Percentiles rank a stretch among this genome's conserved stretches.
Evolutionary conservation across 2,329 filamentous ascomycete genomes (phyloP).

Genomic region (Mycosphaerella sp.): DNA sequence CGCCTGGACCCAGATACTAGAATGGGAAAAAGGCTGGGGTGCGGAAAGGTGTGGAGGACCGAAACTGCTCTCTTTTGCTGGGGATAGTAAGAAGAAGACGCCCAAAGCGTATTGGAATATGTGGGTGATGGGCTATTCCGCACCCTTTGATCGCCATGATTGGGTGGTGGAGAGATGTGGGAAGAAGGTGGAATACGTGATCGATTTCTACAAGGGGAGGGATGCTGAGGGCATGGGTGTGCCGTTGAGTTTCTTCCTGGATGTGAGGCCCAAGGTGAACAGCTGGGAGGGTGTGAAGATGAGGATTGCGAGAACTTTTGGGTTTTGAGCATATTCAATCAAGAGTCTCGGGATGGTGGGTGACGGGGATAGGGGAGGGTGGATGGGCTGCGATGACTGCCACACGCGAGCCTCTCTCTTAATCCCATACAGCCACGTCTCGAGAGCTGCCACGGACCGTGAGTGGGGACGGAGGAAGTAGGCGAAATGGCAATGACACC

Average conservation of each 20-base stretch:
- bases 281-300: slow-evolving; percentile 55
- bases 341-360: too few species aligned
- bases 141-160: slow-evolving; percentile 92
- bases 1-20: slow-evolving; percentile 85
- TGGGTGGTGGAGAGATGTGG: slow-evolving; percentile 95
- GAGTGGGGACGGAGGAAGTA: too few species aligned
- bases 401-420: too few species aligned
- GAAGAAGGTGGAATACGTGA: slow-evolving; percentile 82
- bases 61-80: slow-evolving; percentile 74
- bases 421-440: too few species aligned
- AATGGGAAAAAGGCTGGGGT: slow-evolving; percentile 69
- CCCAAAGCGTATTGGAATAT: slow-evolving; percentile 79
- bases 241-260: slow-evolving; percentile 55
- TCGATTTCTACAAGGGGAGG: slow-evolving; percentile 90
- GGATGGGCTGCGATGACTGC: too few species aligned
- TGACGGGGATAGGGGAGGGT: too few species aligned
- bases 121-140: slow-evolving; percentile 66
- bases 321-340: neutral
- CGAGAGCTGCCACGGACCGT: too few species aligned
- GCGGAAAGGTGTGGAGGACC: slow-evolving; percentile 68
- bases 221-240: slow-evolving; percentile 29
- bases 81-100: slow-evolving; percentile 57
- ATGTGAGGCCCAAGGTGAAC: slow-evolving; percentile 61
- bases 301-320: slow-evolving; percentile 38
- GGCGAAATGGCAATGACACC: too few species aligned